A percentile compares a stretch with the other conserved stretches of the same genome.
Conservation (phyloP, 2,329 filamentous ascomycete species). For the Sporothrix dimorphospora region DNA sequence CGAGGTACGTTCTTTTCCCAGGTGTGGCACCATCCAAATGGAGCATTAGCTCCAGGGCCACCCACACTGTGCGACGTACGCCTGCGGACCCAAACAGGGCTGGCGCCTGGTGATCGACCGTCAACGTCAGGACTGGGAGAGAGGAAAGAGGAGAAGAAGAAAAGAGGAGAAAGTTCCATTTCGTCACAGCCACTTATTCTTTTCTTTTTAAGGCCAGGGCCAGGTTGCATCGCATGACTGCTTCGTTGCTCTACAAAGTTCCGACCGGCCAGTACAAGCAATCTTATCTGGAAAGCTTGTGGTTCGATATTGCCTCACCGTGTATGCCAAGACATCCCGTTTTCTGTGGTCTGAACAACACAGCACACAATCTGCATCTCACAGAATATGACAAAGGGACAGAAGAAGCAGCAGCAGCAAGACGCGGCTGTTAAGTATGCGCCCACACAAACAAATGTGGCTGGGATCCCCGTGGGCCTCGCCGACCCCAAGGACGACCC, state of each 20-base stretch:
- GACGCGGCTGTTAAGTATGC: background rate
- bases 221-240: background rate
- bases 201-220: background rate
- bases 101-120: background rate
- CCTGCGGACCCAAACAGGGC: background rate
- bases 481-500: slow-evolving; percentile 28
- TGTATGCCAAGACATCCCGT: background rate
- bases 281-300: background rate
- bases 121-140: background rate
- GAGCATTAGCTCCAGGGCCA: background rate
- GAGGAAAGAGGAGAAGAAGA: background rate
- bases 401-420: background rate
- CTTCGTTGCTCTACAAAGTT: background rate
- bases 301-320: background rate
- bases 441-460: slow-evolving; percentile 28
- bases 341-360: background rate
- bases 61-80: background rate
- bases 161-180: background rate
- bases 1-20: background rate
- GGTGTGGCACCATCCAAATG: background rate
- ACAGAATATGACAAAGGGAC: slow-evolving; percentile 2
- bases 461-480: slow-evolving; percentile 34
- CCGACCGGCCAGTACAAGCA: background rate
- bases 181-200: background rate
- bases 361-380: background rate